Evolutionary conservation across 371 early-diverging fungal species (phyloP).

Genomic region (Nematocida ironsii): DNA sequence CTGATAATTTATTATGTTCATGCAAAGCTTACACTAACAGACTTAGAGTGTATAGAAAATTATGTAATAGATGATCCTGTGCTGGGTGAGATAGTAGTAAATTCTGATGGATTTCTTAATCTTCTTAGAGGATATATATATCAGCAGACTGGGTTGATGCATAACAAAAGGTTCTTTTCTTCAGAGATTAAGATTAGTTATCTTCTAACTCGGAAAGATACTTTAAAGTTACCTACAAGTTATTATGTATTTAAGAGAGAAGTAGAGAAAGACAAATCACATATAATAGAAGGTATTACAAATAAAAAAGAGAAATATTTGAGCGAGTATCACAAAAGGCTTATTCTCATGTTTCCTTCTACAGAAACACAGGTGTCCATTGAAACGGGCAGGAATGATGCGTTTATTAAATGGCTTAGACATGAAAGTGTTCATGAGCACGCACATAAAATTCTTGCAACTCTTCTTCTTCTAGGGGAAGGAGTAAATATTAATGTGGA

Average conservation of each 20-base stretch:
- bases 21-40: not conserved
- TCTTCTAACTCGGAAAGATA: not conserved
- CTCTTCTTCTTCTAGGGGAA: not conserved
- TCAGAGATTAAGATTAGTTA: not conserved
- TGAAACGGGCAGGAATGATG: not conserved
- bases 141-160: not conserved
- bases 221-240: not conserved
- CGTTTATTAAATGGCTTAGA: not conserved
- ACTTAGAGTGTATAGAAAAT: not conserved
- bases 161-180: slow-evolving; percentile 5
- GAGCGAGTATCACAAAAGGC: not conserved
- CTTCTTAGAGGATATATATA: slow-evolving; percentile 1
- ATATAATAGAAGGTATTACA: not conserved
- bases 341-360: slow-evolving; percentile 14
- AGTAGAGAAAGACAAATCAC: not conserved
- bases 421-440: not conserved
- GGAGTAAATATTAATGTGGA: not conserved
- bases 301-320: not conserved
- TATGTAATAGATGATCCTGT: not conserved
- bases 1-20: not conserved
- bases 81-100: not conserved
- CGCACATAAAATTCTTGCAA: not conserved
- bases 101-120: not conserved
- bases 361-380: not conserved
- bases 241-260: not conserved